Percentiles rank a stretch among this genome's conserved stretches.
Evolutionary conservation across 2,329 filamentous ascomycete genomes (phyloP).

Genomic region (Ambrosiella xylebori): DNA sequence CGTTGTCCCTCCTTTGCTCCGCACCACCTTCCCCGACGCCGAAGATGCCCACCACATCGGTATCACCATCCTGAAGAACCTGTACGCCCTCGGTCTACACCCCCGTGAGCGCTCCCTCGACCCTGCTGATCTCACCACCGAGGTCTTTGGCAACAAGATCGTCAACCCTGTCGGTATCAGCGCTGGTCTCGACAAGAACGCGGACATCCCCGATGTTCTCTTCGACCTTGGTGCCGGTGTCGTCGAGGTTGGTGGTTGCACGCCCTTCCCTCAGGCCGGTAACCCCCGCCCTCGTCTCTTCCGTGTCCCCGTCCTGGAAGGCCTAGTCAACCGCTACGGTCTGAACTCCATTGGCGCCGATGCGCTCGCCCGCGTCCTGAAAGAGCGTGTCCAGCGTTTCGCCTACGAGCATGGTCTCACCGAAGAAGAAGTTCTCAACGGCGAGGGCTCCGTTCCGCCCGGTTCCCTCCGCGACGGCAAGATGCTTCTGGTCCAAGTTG

Average conservation of each 20-base stretch:
- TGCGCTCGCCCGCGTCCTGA: slow-evolving; percentile 60
- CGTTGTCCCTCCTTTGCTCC: slow-evolving; percentile 47
- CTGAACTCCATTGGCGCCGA: slow-evolving; percentile 86
- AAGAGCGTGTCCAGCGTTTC: slow-evolving; percentile 61
- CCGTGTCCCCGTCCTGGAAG: slow-evolving; percentile 64
- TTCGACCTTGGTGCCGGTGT: slow-evolving; percentile 72
- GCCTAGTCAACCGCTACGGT: slow-evolving; percentile 88
- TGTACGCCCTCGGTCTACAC: slow-evolving; percentile 61
- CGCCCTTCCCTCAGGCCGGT: slow-evolving; percentile 69
- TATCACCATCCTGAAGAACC: slow-evolving; percentile 49
- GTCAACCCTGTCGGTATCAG: slow-evolving; percentile 84
- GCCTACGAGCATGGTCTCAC: slow-evolving; percentile 54
- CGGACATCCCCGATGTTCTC: slow-evolving; percentile 68
- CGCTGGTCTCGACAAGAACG: slow-evolving; percentile 91
- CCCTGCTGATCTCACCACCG: slow-evolving; percentile 24
- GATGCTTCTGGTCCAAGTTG: slow-evolving; percentile 76
- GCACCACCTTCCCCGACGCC: slow-evolving; percentile 52
- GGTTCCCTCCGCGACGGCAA: slow-evolving; percentile 63
- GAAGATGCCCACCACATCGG: slow-evolving; percentile 86
- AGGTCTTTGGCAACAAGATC: slow-evolving; percentile 60
- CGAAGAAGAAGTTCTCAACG: slow-evolving; percentile 59
- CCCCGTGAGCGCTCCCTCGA: slow-evolving; percentile 52
- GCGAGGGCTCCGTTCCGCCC: slow-evolving; percentile 58
- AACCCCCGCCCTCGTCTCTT: slow-evolving; percentile 83
- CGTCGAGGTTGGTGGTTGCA: slow-evolving; percentile 85